Evolutionary conservation across 139 green algal genomes (phyloP), one percentile per base, ranked within the genome.

Genomic region (Axilococcus clingmanii): DNA sequence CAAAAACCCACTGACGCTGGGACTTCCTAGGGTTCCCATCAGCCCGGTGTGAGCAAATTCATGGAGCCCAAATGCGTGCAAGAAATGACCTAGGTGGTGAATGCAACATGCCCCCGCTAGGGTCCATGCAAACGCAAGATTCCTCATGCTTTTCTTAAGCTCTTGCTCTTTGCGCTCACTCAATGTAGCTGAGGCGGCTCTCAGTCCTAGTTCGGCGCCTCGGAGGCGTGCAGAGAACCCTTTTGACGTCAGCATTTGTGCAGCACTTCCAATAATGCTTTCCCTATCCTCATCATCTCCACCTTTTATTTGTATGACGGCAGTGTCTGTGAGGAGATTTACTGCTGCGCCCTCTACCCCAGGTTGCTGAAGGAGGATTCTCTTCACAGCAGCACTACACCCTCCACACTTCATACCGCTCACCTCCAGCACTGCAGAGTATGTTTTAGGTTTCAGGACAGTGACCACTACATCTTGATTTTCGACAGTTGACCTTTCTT

Each of bases 51-150:
- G 65, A 2, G 60, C 65, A 43, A 47, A 57, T 47, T 60, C 28
- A 40, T 79, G 69, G 35, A 65, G 48, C 25, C 73, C 69, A 15
- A 81, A 44, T 11, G 38, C 41, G 40, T 82, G 74, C 34, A 89
- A 57, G 40, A 78, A 35, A 66, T 95, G 87, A n/a, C 87, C 87
- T 25, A 79, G 45, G 54, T 95, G 87, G 66, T 88, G 77, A 16
- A 45, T 62, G 65, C 71, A 88, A 78, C 87, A 94, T 22, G 83
- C 57, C 8, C 70, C 55, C 4, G 85, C 86, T 36, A 95, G 69
- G 34, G 25, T 57, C 75, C 79, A 91, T 0, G 87, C 82, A 16
- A 85, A 44, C 5, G 31, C 71, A 31, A 94, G 69, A 41, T 83
- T 65, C 5, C 78, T 16, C 4, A 71, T 53, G 59, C 59, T 15